Evolutionary conservation across 768 basidiomycete species (phyloP), one percentile per base, ranked within the genome.

Genomic region (Omphalotus guepiniiformis): DNA sequence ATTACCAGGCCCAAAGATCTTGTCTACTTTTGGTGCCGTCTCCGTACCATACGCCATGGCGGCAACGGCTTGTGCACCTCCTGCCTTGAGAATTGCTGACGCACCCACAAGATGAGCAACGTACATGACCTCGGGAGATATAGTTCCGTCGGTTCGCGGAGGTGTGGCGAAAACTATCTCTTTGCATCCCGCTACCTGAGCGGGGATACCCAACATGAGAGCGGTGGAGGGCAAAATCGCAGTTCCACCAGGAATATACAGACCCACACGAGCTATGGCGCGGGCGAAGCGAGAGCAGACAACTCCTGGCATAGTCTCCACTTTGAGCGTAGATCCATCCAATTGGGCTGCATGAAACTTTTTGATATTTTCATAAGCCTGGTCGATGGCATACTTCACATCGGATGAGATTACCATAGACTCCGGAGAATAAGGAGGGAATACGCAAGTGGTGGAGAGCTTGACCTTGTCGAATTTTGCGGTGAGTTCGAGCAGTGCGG

Each of bases 1-100:
- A 63, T 99, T 99, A 21, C 96, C 96, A 5, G 96, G 96, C 7
- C 96, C 96, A 60, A 98, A 95, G 57, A 99, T 93, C 72, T 99
- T 99, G 75, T 99, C 96, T 21, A 97, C 95, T 68, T 99, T 98
- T 13, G 93, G 92, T 5, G 94, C 92, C 3, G 87, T 87, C 63
- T 89, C 75, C 5, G 96, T 99, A 16, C 96, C 96, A 63, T 97
- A 98, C 1, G 96, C 96, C 71, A 99, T 75, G 1, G 96, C 94
- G 21, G 93, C 91, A 15, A 98, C 77, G 9, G 96, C 96, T 62
- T 99, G 96, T 15, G 90, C 95, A 11, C 96, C 96, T 32, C 96
- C 96, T 15, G 95, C 96, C 63, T 89, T 91, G 51, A 99, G 74
- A 50, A 99, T 82, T 26, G 86, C 86, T 5, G 88, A 85, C 1